Percentiles rank a stretch among this genome's conserved stretches.
Evolutionary conservation across 1,139 yeast genomes (phyloP).

Genomic region (Blastobotrys raffinosifermentans): DNA sequence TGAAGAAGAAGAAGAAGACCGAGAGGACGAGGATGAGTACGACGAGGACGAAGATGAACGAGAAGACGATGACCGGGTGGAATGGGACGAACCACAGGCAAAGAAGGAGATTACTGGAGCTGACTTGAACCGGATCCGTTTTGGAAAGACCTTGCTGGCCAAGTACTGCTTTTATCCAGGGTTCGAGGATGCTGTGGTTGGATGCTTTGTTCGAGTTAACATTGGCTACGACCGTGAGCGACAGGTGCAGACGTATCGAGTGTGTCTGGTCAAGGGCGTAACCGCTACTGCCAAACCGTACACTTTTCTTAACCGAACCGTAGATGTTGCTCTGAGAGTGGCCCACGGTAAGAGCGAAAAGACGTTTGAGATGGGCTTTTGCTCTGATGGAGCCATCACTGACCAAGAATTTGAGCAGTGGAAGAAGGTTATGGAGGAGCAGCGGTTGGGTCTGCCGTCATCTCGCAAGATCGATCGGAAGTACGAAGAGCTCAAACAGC

Average conservation of each 20-base stretch:
- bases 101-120: slow-evolving; percentile 40
- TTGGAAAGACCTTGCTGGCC: slow-evolving; percentile 71
- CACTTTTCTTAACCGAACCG: slow-evolving; percentile 39
- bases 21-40: slow-evolving; percentile 23
- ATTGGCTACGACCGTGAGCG: slow-evolving; percentile 64
- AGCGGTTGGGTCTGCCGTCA: slow-evolving; percentile 57
- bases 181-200: slow-evolving; percentile 61
- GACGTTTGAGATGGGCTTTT: slow-evolving; percentile 66
- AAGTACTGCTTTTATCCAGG: slow-evolving; percentile 79
- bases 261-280: slow-evolving; percentile 72
- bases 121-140: slow-evolving; percentile 64
- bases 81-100: slow-evolving; percentile 42
- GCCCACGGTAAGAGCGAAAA: slow-evolving; percentile 66
- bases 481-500: slow-evolving; percentile 50
- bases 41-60: slow-evolving; percentile 38
- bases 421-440: slow-evolving; percentile 51
- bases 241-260: slow-evolving; percentile 65
- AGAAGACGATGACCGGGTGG: slow-evolving; percentile 39
- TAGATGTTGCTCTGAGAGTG: slow-evolving; percentile 40
- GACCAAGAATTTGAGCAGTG: slow-evolving; percentile 72
- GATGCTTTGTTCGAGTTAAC: slow-evolving; percentile 76
- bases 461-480: slow-evolving; percentile 63
- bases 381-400: slow-evolving; percentile 70
- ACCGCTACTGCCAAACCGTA: slow-evolving; percentile 57
- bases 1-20: slow-evolving; percentile 25